phyloP scores from a whole-genome alignment of 768 basidiomycete genomes.

The Naematelia encephala region DNA sequence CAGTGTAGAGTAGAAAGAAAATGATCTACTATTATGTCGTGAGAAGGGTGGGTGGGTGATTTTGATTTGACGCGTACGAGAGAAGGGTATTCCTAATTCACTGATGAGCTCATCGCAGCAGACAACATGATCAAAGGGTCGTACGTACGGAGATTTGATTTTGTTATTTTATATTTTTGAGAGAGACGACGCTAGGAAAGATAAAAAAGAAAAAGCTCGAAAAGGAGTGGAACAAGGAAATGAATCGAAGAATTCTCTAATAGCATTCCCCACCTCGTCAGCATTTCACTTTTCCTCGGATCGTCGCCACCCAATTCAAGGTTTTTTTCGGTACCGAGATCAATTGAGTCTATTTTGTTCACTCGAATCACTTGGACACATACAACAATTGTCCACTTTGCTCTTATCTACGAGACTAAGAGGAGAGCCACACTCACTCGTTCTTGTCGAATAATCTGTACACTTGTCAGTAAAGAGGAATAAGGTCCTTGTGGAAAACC shows the following conservation, averaged over 20 bases:
- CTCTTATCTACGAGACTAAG: no score
- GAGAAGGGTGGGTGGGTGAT: neutral
- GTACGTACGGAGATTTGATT: neutral
- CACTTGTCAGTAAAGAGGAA: neutral
- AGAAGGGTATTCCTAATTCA: neutral
- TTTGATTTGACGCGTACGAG: neutral
- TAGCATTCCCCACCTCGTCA: neutral
- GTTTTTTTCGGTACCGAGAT: neutral
- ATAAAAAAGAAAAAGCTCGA: no score
- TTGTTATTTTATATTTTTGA: no score
- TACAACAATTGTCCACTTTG: no score
- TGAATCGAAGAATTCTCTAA: no score
- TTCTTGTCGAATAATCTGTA: no score
- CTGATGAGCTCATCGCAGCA: neutral
- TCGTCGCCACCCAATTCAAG: neutral
- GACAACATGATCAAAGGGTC: neutral
- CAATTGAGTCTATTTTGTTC: neutral
- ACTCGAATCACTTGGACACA: no score
- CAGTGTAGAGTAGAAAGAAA: no score
- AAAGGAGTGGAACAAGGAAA: no score
- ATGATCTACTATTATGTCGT: neutral
- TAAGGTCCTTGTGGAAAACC: neutral
- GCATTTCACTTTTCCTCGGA: neutral
- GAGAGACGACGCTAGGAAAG: no score
- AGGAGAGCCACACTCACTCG: no score